These are phyloP conservation scores for Nemania serpens DNA, from an alignment of 2,329 filamentous ascomycete genomes.

Conservation along the genomic window DNA sequence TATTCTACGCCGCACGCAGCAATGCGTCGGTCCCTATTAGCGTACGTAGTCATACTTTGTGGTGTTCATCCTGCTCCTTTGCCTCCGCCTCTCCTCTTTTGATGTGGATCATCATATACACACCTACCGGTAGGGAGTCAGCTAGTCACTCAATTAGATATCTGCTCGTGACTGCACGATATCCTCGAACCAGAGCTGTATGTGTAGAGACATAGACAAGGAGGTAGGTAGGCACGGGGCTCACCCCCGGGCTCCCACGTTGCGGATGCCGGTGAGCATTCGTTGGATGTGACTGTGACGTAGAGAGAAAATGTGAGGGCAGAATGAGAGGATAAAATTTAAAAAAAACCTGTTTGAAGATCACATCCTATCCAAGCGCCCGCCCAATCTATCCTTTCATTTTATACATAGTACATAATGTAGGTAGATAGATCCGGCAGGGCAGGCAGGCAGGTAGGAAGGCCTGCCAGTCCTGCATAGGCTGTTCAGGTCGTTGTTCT, in stretches of 20 bases:
- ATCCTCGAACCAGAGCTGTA: background rate
- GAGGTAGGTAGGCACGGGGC: background rate
- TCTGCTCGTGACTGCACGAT: conserved; percentile 8
- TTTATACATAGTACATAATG: conserved; percentile 5
- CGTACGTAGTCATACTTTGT: conserved; percentile 8
- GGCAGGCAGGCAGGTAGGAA: too few species aligned
- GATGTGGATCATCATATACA: conserved; percentile 9
- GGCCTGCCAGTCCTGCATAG: conserved; percentile 19
- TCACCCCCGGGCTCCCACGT: conserved; percentile 6
- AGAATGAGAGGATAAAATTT: background rate
- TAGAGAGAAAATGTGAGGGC: background rate
- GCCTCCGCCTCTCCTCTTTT: background rate
- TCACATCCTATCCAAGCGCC: conserved; percentile 6
- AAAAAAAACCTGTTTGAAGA: conserved; percentile 20
- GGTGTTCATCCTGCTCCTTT: conserved; percentile 1
- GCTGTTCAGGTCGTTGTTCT: conserved; percentile 12
- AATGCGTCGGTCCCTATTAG: conserved; percentile 16
- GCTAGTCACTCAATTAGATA: background rate
- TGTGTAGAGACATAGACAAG: background rate
- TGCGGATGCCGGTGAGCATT: conserved; percentile 12
- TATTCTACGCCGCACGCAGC: conserved; percentile 15
- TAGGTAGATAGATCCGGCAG: too few species aligned
- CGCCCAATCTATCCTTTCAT: conserved; percentile 14
- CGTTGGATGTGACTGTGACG: conserved; percentile 16
- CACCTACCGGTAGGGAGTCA: background rate